Percentiles rank a stretch among this genome's conserved stretches.
Conservation (phyloP, 495 filamentous ascomycete genomes). For the Achaetomiella virescens region DNA sequence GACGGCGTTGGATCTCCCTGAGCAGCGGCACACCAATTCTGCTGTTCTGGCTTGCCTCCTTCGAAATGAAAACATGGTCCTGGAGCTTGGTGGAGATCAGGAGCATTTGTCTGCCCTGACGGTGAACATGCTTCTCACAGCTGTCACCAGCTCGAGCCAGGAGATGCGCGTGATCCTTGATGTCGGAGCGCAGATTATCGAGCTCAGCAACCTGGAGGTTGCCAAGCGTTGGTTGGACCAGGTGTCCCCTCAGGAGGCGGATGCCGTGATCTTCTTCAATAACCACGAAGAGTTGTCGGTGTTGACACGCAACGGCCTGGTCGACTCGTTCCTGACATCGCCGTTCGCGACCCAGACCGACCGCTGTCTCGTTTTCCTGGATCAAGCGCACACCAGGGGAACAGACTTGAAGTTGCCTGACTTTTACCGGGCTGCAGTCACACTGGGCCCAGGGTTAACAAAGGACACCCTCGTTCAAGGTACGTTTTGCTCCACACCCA, state of each 20-base stretch:
- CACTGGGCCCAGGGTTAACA: slow-evolving; percentile 58
- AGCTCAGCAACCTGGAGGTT: slow-evolving; percentile 52
- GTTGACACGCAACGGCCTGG: slow-evolving; percentile 35
- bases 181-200: slow-evolving; percentile 67
- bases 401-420: slow-evolving; percentile 63
- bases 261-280: slow-evolving; percentile 53
- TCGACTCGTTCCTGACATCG: slow-evolving; percentile 51
- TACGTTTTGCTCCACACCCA: slow-evolving; percentile 28
- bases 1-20: slow-evolving; percentile 48
- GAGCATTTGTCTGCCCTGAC: slow-evolving; percentile 18
- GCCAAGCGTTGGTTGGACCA: slow-evolving; percentile 42
- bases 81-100: slow-evolving; percentile 23
- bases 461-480: slow-evolving; percentile 74
- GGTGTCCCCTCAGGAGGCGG: slow-evolving; percentile 14
- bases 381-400: slow-evolving; percentile 71
- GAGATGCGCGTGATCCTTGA: slow-evolving; percentile 59
- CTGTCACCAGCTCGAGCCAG: slow-evolving; percentile 34
- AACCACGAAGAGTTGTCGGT: slow-evolving; percentile 46
- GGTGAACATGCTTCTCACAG: slow-evolving; percentile 42
- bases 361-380: slow-evolving; percentile 63
- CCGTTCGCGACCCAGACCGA: slow-evolving; percentile 55
- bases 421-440: slow-evolving; percentile 59
- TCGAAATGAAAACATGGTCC: slow-evolving; percentile 46
- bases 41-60: slow-evolving; percentile 55
- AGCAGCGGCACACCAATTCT: slow-evolving; percentile 58